phyloP scores from a whole-genome alignment of 2,329 filamentous ascomycete genomes.

The Alternaria infectoria region DNA sequence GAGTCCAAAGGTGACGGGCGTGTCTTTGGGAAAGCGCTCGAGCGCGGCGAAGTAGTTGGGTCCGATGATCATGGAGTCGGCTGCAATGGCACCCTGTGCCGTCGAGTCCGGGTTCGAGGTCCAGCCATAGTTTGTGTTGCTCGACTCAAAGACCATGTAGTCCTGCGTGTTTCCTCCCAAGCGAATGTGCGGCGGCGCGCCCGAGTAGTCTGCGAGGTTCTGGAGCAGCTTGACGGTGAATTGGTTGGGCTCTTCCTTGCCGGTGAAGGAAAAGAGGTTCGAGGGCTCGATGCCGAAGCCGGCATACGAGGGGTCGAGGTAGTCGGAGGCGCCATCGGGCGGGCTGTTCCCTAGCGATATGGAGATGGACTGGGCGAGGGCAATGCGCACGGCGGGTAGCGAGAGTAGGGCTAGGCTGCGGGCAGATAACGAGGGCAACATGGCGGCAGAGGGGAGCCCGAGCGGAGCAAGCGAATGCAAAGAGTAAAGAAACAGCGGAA shows the following conservation, averaged over 20 bases:
- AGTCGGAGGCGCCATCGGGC: conserved; percentile 38
- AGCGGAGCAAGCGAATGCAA: neutral
- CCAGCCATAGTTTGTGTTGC: conserved; percentile 47
- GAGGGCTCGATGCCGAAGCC: conserved; percentile 61
- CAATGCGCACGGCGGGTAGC: conserved; percentile 11
- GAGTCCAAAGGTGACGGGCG: conserved; percentile 58
- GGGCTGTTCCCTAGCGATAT: conserved; percentile 39
- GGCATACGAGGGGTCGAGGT: conserved; percentile 54
- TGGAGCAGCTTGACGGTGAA: conserved; percentile 57
- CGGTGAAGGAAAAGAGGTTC: conserved; percentile 60
- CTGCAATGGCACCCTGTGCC: conserved; percentile 50
- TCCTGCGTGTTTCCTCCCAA: conserved; percentile 61
- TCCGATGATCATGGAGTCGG: conserved; percentile 56
- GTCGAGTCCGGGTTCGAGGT: conserved; percentile 47
- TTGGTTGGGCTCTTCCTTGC: conserved; percentile 50
- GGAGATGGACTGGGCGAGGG: conserved; percentile 42
- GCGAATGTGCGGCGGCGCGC: conserved; percentile 57
- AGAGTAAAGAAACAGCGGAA: neutral
- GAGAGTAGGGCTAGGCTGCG: conserved; percentile 24
- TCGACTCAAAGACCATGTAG: conserved; percentile 55
- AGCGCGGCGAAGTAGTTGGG: conserved; percentile 56
- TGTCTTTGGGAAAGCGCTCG: conserved; percentile 58
- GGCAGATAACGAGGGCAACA: conserved; percentile 29
- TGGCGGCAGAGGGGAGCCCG: conserved; percentile 11
- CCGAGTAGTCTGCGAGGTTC: conserved; percentile 58